Percentiles rank a stretch among this genome's conserved stretches.
Evolutionary conservation across 148 eudicot genomes (phyloP).

Genomic region (Rhododendron henanense): DNA sequence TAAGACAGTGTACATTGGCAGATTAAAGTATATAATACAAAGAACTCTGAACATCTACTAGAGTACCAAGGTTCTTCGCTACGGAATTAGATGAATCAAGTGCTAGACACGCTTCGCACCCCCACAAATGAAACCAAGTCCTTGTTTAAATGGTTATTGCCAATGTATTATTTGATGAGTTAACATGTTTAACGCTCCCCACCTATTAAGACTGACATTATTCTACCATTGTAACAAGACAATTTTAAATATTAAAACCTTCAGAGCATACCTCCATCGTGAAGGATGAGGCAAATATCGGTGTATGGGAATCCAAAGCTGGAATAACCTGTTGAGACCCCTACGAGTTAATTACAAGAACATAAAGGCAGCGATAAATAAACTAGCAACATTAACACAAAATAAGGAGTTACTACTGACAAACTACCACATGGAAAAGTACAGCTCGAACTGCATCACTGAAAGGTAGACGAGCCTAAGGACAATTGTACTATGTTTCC

Average conservation of each 20-base stretch:
- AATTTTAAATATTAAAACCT: background rate
- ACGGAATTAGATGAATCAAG: background rate
- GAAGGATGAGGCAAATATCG: constrained; percentile 94
- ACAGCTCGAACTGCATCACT: background rate
- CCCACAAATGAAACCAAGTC: background rate
- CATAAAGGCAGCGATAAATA: too few relatives aligned
- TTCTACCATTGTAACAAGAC: background rate
- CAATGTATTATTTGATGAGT: background rate
- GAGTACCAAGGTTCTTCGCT: background rate
- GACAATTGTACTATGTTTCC: background rate
- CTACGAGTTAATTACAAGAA: constrained; percentile 1
- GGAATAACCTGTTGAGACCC: constrained; percentile 76
- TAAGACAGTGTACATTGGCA: background rate
- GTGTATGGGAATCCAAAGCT: constrained; percentile 80
- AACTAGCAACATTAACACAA: background rate
- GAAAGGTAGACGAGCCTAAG: background rate
- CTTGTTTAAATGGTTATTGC: constrained; percentile 3
- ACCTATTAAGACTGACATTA: background rate
- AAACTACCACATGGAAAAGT: background rate
- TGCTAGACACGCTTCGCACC: background rate
- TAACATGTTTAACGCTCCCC: background rate
- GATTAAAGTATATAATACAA: background rate
- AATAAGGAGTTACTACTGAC: background rate
- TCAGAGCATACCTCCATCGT: constrained; percentile 78
- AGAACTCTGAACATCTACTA: background rate